Conservation (phyloP, 148 eudicot genomes). For the Rhododendron ferrugineum region DNA sequence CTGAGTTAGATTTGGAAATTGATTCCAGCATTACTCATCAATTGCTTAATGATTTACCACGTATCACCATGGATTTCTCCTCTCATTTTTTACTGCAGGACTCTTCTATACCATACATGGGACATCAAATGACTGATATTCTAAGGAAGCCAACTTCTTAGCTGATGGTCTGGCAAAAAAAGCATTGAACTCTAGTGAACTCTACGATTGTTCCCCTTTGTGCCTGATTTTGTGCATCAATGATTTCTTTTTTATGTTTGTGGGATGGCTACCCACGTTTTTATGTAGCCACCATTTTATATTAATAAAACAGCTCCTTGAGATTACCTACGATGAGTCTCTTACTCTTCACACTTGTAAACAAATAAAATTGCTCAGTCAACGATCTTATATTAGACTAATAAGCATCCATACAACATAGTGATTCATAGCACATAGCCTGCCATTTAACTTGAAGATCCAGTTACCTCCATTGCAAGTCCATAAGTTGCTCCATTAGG, state of each 20-base stretch:
- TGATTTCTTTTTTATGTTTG: neutral
- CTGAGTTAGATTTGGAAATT: neutral
- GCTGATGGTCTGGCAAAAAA: neutral
- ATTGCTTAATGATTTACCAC: neutral
- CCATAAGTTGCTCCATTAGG: slow-evolving; percentile 91
- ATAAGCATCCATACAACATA: slow-evolving; percentile 4
- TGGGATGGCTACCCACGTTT: neutral
- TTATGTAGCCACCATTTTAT: neutral
- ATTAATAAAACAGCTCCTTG: neutral
- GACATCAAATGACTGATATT: neutral
- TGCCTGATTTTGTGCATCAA: neutral
- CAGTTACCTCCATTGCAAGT: slow-evolving; percentile 94
- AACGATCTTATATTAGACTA: neutral
- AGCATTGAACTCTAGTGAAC: neutral
- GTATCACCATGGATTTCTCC: neutral
- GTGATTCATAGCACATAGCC: neutral
- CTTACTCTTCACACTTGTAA: neutral
- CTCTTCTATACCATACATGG: neutral
- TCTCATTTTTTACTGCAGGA: neutral
- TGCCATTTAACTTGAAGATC: neutral
- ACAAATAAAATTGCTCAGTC: neutral
- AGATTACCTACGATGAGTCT: neutral
- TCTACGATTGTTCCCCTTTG: neutral
- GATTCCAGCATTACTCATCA: neutral
- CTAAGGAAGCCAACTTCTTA: neutral